phyloP scores from a whole-genome alignment of 148 eudicot genomes.

The Arbutus unedo region DNA sequence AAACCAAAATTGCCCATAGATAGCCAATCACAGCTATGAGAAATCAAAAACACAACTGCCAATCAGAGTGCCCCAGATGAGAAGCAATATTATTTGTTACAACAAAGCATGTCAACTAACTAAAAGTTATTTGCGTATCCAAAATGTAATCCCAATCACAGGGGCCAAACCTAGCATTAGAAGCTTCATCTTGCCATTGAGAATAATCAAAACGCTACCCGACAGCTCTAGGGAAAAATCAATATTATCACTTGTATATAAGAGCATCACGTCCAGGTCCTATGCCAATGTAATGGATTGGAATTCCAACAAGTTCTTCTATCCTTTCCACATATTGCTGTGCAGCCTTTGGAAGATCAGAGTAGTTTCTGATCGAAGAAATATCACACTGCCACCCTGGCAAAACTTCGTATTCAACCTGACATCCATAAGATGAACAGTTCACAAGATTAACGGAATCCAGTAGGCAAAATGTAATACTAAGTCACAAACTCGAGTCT shows the following conservation, averaged over 20 bases:
- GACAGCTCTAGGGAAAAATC: neutral
- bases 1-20: neutral
- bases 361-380: slow-evolving; percentile 66
- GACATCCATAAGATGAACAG: slow-evolving; percentile 16
- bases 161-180: neutral
- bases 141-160: slow-evolving; percentile 9
- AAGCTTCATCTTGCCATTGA: neutral
- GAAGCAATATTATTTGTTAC: slow-evolving; percentile 3
- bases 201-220: neutral
- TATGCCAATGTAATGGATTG: slow-evolving; percentile 79
- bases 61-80: neutral
- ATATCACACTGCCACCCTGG: slow-evolving; percentile 89
- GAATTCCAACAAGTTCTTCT: slow-evolving; percentile 74
- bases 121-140: neutral
- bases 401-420: slow-evolving; percentile 89
- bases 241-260: slow-evolving; percentile 49
- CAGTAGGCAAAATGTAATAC: neutral
- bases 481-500: too few relatives aligned
- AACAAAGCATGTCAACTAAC: slow-evolving; percentile 7
- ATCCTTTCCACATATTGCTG: slow-evolving; percentile 71
- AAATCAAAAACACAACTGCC: neutral
- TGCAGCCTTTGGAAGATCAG: slow-evolving; percentile 76
- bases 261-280: slow-evolving; percentile 96
- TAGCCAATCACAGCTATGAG: neutral
- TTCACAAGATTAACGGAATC: neutral